Percentiles rank a stretch among this genome's conserved stretches.
phyloP scores from a whole-genome alignment of 2,329 filamentous ascomycete genomes.

The Beauveria asiatica region DNA sequence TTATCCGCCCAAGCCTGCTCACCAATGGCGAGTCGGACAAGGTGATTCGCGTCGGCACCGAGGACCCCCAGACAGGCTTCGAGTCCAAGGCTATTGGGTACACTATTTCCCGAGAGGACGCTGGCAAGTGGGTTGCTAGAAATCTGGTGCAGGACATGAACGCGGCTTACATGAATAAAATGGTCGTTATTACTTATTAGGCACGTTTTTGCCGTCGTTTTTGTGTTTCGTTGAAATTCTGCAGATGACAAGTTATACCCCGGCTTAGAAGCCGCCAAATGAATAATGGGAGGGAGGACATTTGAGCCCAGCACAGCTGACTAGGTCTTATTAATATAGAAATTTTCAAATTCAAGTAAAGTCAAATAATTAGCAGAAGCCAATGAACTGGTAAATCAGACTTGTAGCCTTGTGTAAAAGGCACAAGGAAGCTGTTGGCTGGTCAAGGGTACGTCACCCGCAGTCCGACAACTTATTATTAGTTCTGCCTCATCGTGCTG shows the following conservation, averaged over 20 bases:
- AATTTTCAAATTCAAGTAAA: too few relatives aligned
- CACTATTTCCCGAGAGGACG: slow-evolving; percentile 37
- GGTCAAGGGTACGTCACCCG: background rate
- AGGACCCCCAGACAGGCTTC: slow-evolving; percentile 24
- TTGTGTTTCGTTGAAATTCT: background rate
- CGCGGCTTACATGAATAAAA: slow-evolving; percentile 26
- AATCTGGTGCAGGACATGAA: slow-evolving; percentile 24
- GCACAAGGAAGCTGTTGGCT: background rate
- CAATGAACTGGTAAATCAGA: background rate
- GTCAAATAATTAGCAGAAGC: too few relatives aligned
- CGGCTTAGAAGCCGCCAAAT: too few relatives aligned
- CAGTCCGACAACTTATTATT: background rate
- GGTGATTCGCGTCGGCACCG: slow-evolving; percentile 30
- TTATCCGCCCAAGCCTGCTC: slow-evolving; percentile 31
- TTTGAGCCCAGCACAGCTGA: too few relatives aligned
- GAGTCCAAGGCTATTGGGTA: slow-evolving; percentile 36
- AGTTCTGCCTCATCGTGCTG: background rate
- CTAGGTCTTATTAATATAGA: too few relatives aligned
- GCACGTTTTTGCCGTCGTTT: background rate
- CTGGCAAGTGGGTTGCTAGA: slow-evolving; percentile 38
- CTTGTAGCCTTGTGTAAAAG: background rate
- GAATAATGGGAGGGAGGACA: background rate
- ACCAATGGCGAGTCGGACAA: slow-evolving; percentile 20
- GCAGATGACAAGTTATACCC: background rate
- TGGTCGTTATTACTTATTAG: slow-evolving; percentile 28